A percentile compares a stretch with the other conserved stretches of the same genome.
phyloP scores from a whole-genome alignment of 2,329 filamentous ascomycete species.

The Tolypocladium sp. region DNA sequence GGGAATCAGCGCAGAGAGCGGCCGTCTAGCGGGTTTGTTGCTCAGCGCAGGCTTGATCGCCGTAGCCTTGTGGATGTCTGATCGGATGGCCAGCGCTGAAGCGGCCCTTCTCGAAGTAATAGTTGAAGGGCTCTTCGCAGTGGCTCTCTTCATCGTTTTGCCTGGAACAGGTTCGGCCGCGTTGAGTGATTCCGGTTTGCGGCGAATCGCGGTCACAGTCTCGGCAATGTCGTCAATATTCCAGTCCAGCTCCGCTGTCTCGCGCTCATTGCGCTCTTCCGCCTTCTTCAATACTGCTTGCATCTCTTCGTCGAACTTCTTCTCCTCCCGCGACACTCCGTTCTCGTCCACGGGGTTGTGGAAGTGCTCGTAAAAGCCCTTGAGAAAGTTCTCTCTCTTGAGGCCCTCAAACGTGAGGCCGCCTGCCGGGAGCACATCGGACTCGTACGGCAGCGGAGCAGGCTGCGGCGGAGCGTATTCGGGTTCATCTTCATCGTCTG shows the following conservation, averaged over 20 bases:
- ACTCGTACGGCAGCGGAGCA: slow-evolving; percentile 56
- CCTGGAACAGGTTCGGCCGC: neutral
- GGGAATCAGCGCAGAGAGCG: slow-evolving; percentile 20
- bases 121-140: slow-evolving; percentile 15
- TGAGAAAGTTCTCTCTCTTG: slow-evolving; percentile 49
- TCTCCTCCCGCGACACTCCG: slow-evolving; percentile 54
- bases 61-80: neutral
- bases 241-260: slow-evolving; percentile 55
- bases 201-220: slow-evolving; percentile 12
- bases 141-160: slow-evolving; percentile 2
- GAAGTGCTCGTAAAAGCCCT: slow-evolving; percentile 52
- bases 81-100: slow-evolving; percentile 32
- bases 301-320: slow-evolving; percentile 46
- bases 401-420: slow-evolving; percentile 48
- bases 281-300: slow-evolving; percentile 43
- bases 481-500: slow-evolving; percentile 57
- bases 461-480: slow-evolving; percentile 82
- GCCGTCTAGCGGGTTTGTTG: slow-evolving; percentile 10
- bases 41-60: neutral
- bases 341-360: slow-evolving; percentile 58
- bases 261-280: slow-evolving; percentile 58
- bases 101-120: slow-evolving; percentile 42
- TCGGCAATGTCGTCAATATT: slow-evolving; percentile 47
- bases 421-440: slow-evolving; percentile 55
- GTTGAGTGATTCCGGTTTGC: neutral